Evolutionary conservation across 73 alveolate genomes (phyloP).

Genomic region (Paramecium bursaria): DNA sequence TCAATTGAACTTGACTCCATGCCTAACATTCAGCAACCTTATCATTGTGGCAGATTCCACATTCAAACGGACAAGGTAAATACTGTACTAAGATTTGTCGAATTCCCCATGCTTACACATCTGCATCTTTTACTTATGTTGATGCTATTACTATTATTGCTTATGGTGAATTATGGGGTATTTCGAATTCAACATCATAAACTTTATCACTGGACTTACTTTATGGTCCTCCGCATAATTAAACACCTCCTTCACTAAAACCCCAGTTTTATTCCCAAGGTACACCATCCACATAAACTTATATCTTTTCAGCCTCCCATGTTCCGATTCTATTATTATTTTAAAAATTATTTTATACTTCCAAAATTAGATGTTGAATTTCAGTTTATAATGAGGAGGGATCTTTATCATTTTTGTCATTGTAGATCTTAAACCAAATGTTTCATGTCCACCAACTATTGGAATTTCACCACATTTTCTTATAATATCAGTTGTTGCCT

Average conservation of each 20-base stretch:
- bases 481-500: conserved; percentile 52
- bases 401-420: conserved; percentile 20
- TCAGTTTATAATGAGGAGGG: conserved; percentile 55
- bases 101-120: conserved; percentile 55
- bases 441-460: conserved; percentile 43
- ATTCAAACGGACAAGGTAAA: conserved; percentile 57
- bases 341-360: too few species aligned
- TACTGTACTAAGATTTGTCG: neutral
- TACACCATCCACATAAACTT: conserved; percentile 47
- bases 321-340: too few species aligned
- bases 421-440: conserved; percentile 20
- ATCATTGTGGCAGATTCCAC: conserved; percentile 63
- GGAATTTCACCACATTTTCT: conserved; percentile 43
- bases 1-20: conserved; percentile 32
- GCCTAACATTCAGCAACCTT: conserved; percentile 20
- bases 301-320: neutral
- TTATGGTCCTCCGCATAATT: conserved; percentile 52
- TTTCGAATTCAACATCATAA: conserved; percentile 56
- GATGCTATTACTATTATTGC: conserved; percentile 31
- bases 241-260: conserved; percentile 12
- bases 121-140: conserved; percentile 14
- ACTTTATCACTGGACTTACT: conserved; percentile 40
- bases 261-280: conserved; percentile 60
- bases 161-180: conserved; percentile 48
- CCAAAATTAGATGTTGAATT: conserved; percentile 34